Conservation (phyloP, 148 eudicot species). For the Vaccinium darrowii region DNA sequence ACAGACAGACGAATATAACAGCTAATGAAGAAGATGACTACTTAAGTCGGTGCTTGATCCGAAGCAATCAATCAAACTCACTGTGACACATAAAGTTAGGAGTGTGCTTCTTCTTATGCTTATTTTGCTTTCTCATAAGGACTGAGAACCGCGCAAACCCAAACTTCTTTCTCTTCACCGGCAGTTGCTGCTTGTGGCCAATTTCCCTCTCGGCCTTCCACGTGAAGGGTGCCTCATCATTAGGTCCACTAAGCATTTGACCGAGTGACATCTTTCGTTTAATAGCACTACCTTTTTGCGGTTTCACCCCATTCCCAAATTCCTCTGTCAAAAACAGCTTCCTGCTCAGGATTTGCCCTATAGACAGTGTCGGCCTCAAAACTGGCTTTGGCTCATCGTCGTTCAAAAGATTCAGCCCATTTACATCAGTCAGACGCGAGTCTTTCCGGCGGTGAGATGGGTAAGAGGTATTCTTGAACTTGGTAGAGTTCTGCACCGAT, state of each 20-base stretch:
- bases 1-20: not conserved
- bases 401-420: slow-evolving; percentile 39
- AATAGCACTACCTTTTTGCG: slow-evolving; percentile 18
- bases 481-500: slow-evolving; percentile 52
- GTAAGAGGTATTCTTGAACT: slow-evolving; percentile 58
- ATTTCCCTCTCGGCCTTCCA: slow-evolving; percentile 47
- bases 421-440: slow-evolving; percentile 49
- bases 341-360: slow-evolving; percentile 88
- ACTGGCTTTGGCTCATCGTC: slow-evolving; percentile 43
- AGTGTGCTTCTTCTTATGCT: slow-evolving; percentile 64
- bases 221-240: slow-evolving; percentile 26
- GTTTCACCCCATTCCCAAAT: slow-evolving; percentile 42
- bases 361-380: slow-evolving; percentile 67
- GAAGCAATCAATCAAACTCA: not conserved
- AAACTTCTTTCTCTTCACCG: slow-evolving; percentile 78
- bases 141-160: slow-evolving; percentile 71
- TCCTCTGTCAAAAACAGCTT: slow-evolving; percentile 82
- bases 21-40: not conserved
- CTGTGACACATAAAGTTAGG: slow-evolving; percentile 28
- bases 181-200: slow-evolving; percentile 33
- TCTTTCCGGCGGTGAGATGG: slow-evolving; percentile 47
- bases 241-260: slow-evolving; percentile 76
- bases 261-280: slow-evolving; percentile 67
- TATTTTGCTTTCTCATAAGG: slow-evolving; percentile 61
- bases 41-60: slow-evolving; percentile 3